These are phyloP conservation scores for Moesziomyces sp. DNA, from an alignment of 1,284 basidiomycete genomes.

Conservation along the genomic window DNA sequence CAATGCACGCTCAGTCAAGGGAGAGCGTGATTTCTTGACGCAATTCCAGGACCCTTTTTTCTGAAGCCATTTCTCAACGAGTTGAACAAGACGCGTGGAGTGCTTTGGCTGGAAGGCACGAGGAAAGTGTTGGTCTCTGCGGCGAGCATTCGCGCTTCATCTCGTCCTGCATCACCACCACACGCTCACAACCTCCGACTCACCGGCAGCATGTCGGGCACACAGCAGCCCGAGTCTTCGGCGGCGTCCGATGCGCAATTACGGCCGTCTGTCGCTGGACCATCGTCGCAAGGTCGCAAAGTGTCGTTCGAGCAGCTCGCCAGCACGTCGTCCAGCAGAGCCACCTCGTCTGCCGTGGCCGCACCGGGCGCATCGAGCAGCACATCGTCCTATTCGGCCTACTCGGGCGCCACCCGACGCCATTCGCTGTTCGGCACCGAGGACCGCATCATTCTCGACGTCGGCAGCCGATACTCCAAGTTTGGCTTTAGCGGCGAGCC, in stretches of 20 bases:
- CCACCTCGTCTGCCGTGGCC: background rate
- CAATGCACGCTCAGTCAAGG: background rate
- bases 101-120: background rate
- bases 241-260: background rate
- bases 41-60: background rate
- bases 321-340: background rate
- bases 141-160: background rate
- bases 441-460: constrained; percentile 60
- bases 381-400: constrained; percentile 21
- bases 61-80: background rate
- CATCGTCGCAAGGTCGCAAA: constrained; percentile 26
- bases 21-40: no score
- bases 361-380: constrained; percentile 1
- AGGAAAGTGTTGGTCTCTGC: constrained; percentile 31
- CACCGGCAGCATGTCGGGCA: constrained; percentile 10
- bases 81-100: background rate
- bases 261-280: constrained; percentile 2
- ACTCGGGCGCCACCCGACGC: constrained; percentile 33
- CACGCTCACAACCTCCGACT: background rate
- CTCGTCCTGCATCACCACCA: constrained; percentile 1
- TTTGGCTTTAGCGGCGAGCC: constrained; percentile 61
- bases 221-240: constrained; percentile 1
- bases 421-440: constrained; percentile 58
- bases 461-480: constrained; percentile 59
- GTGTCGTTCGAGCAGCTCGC: constrained; percentile 27